Base-by-base conservation (phyloP, 2,329 filamentous ascomycete genomes). In the Cytospora piceicola region DNA sequence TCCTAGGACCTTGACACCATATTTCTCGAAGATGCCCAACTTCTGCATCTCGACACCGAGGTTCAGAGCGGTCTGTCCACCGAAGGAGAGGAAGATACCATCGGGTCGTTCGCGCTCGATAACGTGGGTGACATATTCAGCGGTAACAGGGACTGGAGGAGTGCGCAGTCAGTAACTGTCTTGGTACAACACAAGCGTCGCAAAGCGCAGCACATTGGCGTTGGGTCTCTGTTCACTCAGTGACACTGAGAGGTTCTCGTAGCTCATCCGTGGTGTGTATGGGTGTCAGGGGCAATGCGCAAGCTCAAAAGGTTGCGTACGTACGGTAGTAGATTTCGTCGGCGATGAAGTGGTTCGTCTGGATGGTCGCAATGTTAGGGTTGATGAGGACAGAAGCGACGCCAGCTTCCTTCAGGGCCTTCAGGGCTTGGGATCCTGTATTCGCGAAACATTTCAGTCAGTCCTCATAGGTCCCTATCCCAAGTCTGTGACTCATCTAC, bases 321-420 rank as follows among this genome's bases (percentile, higher is more conserved):
- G 29, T 68, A 68, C 66, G 90, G 80, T 97, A 98, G 85, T 98
- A 98, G 75, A 98, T 91, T 82, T 98, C 94, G 76, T 98, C 94
- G 75, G 93, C 93, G 76, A 98, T 90, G 74, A 90, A 90, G 84
- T 98, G 94, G 78, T 96, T 93, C 73, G 94, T 98, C 82, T 98
- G 94, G 75, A 98, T 98, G 66, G 95, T 98, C 67, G 94, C 94
- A 77, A 98, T 98, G 78, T 98, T 98, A 74, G 94, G 94, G 81
- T 98, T 98, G 78, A 98, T 94, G 70, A 98, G 88, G 63, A 98
- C 91, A 12, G 94, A 97, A 71, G 89, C 81, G 67, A 98, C 92
- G 68, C 93, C 93, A 69, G 94, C 94, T 81, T 98, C 94, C 81
- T 97, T 98, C 68, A 99, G 85, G 49, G 95, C 95, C 82, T 98